Base-by-base conservation (phyloP, 2,329 filamentous ascomycete species). In the Trichoderma sp. region DNA sequence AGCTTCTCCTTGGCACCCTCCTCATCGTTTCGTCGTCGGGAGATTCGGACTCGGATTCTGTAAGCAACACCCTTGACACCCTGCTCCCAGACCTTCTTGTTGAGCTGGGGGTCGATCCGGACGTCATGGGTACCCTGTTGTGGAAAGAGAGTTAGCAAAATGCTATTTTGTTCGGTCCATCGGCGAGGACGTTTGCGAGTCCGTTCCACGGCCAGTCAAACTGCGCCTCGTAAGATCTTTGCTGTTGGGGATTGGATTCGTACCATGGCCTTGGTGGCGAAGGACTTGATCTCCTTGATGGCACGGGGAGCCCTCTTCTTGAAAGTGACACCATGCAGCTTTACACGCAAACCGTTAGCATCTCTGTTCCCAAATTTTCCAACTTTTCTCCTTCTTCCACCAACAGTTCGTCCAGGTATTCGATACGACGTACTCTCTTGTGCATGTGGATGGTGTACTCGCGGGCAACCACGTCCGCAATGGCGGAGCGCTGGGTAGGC, bases 401-500 rank as follows among this genome's bases (percentile, higher is more conserved):
- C 59, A 18, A 50, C 69, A 21, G 63, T 41, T 45, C 35, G 56
- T 60, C 59, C 71, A 77, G 75, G 75, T 27, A 65, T 74, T 67
- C 66, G 77, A 72, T 56, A 63, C 18, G 78, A 85, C 84, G 76
- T 85, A 85, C 84, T 80, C 96, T 94, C 94, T 98, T 98, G 94
- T 99, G 97, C 84, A 99, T 90, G 92, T 99, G 96, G 90, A 99
- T 98, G 88, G 97, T 99, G 93, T 99, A 99, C 91, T 99, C 97
- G 92, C 97, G 95, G 85, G 97, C 93, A 88, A 99, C 96, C 86
- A 99, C 97, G 89, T 99, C 96, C 88, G 95, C 93, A 88, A 99
- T 98, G 90, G 97, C 97, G 88, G 95, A 98, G 86, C 95, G 94
- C 88, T 91, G 85, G 79, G 83, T 78, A 79, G 83, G 80, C 83